Evolutionary conservation across 768 basidiomycete genomes (phyloP).

Genomic region (Mycena polygramma): DNA sequence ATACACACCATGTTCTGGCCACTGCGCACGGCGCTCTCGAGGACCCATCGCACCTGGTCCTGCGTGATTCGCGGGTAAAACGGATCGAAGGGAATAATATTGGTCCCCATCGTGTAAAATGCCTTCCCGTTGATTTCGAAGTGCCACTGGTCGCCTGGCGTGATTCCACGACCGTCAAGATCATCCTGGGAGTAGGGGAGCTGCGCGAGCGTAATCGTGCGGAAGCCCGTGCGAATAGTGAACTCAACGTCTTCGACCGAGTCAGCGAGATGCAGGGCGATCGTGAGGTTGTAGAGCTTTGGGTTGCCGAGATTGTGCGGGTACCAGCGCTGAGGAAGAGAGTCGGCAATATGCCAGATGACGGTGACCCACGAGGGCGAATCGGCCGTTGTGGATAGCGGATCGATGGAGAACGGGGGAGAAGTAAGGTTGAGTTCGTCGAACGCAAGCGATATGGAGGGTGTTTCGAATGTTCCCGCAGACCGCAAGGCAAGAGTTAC

Average conservation of each 20-base stretch:
- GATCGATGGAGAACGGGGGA: constrained; percentile 43
- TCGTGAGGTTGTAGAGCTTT: constrained; percentile 65
- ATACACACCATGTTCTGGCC: constrained; percentile 72
- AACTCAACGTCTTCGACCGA: constrained; percentile 49
- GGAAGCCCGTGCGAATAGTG: constrained; percentile 65
- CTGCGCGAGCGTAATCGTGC: constrained; percentile 68
- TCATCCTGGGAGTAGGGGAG: constrained; percentile 60
- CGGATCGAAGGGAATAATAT: constrained; percentile 72
- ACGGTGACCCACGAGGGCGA: constrained; percentile 57
- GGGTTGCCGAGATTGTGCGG: constrained; percentile 69
- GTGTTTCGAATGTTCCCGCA: constrained; percentile 47
- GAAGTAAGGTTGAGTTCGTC: constrained; percentile 61
- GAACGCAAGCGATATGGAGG: constrained; percentile 58
- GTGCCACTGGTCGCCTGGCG: constrained; percentile 72
- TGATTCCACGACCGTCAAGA: constrained; percentile 61
- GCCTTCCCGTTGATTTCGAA: constrained; percentile 70
- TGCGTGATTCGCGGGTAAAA: constrained; percentile 66
- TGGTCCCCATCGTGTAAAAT: constrained; percentile 68
- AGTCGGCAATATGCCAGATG: constrained; percentile 60
- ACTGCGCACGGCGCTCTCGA: constrained; percentile 66
- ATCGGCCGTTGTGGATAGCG: constrained; percentile 41
- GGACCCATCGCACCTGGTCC: constrained; percentile 66
- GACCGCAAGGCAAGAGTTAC: constrained; percentile 65
- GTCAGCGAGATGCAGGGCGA: constrained; percentile 49
- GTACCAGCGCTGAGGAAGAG: constrained; percentile 64